These are phyloP conservation scores for Suhomyces xylopsoci DNA, from an alignment of 805 yeast genomes.

Conservation along the genomic window DNA sequence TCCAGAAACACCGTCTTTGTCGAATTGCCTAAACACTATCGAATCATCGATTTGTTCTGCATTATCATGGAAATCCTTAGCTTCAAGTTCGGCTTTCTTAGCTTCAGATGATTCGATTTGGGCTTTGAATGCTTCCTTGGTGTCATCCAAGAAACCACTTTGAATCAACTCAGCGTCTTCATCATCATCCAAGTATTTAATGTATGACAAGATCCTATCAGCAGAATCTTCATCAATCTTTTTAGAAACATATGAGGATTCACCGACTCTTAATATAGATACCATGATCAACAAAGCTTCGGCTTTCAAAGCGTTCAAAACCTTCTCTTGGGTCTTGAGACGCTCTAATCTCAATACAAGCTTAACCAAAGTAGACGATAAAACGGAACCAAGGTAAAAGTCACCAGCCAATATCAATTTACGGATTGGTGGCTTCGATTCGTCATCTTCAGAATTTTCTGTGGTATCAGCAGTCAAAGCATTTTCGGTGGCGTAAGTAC, in stretches of 20 bases:
- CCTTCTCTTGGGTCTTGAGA: conserved; percentile 49
- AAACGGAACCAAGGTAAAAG: conserved; percentile 83
- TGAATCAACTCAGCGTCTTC: conserved; percentile 51
- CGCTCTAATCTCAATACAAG: conserved; percentile 73
- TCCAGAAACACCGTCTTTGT: conserved; percentile 33
- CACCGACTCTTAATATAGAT: conserved; percentile 84
- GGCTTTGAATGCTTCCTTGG: conserved; percentile 75
- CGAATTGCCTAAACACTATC: conserved; percentile 74
- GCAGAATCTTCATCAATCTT: conserved; percentile 93
- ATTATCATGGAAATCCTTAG: conserved; percentile 55
- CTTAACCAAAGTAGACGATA: conserved; percentile 86
- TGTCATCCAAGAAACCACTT: conserved; percentile 78
- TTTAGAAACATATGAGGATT: conserved; percentile 62
- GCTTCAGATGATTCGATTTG: conserved; percentile 63
- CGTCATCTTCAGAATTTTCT: conserved; percentile 22
- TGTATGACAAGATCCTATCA: conserved; percentile 89
- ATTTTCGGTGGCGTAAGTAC: conserved; percentile 95
- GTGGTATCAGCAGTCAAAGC: conserved; percentile 56
- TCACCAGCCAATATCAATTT: conserved; percentile 81
- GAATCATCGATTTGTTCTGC: conserved; percentile 79
- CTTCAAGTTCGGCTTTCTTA: conserved; percentile 54
- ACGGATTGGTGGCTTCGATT: conserved; percentile 68
- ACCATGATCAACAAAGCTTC: conserved; percentile 93
- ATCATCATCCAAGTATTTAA: conserved; percentile 72
- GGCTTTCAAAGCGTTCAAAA: conserved; percentile 82